These are phyloP conservation scores for Trametes punicea DNA, from an alignment of 768 basidiomycete species.

Conservation along the genomic window DNA sequence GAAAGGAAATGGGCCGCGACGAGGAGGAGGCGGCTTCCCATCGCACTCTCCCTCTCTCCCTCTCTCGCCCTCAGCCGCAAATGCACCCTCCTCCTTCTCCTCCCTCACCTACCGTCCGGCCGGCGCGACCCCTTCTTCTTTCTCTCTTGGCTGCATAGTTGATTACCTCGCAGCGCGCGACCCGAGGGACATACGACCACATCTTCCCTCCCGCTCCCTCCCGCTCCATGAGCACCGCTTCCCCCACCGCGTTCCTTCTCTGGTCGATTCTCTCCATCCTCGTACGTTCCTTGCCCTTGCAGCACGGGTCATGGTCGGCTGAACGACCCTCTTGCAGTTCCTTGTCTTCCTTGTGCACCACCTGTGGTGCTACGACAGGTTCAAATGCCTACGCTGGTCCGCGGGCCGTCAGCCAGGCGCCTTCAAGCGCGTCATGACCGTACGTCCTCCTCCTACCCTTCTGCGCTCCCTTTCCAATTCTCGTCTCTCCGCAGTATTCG, in stretches of 20 bases:
- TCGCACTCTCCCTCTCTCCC: neutral
- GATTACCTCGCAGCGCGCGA: neutral
- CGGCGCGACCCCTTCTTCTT: neutral
- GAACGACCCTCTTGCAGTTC: conserved; percentile 38
- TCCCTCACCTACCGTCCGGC: neutral
- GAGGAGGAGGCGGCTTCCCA: neutral
- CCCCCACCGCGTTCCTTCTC: conserved; percentile 68
- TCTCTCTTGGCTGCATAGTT: neutral
- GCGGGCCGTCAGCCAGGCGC: conserved; percentile 76
- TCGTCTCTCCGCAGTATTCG: conserved; percentile 51
- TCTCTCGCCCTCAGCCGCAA: neutral
- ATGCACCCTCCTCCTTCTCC: neutral
- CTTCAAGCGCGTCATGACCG: conserved; percentile 90
- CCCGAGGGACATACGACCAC: neutral
- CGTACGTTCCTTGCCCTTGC: conserved; percentile 38
- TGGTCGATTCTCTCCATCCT: conserved; percentile 70
- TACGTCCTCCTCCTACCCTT: conserved; percentile 36
- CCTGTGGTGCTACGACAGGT: conserved; percentile 78
- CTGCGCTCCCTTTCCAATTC: neutral
- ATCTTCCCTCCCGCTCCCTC: neutral
- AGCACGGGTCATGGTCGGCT: conserved; percentile 1
- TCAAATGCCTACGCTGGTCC: conserved; percentile 73
- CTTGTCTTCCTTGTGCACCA: conserved; percentile 64
- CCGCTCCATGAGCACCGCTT: conserved; percentile 64
- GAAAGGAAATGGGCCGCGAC: neutral